Conservation (phyloP, 768 basidiomycete genomes). For the Melanogaster broomeanus region DNA sequence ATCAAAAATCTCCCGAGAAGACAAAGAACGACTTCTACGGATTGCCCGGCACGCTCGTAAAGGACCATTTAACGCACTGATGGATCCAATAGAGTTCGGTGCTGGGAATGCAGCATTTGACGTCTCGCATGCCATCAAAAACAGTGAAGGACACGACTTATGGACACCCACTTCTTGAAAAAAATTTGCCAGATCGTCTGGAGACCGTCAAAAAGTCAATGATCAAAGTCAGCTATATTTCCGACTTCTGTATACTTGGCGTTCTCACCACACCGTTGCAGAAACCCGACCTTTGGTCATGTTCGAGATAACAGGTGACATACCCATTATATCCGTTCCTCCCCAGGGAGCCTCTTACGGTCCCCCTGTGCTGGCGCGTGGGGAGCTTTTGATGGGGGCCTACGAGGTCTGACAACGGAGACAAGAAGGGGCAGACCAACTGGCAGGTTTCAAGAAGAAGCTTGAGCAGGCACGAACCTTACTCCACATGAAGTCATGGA, state of each 20-base stretch:
- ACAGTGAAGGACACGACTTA: conserved; percentile 66
- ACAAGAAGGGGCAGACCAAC: conserved; percentile 52
- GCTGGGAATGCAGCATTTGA: conserved; percentile 68
- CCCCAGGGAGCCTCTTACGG: conserved; percentile 90
- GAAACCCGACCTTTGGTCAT: conserved; percentile 49
- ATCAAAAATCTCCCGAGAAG: conserved; percentile 53
- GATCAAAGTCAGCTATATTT: conserved; percentile 49
- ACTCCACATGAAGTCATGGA: conserved; percentile 33
- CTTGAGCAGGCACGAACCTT: conserved; percentile 49
- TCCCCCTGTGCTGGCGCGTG: conserved; percentile 72
- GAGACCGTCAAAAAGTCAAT: conserved; percentile 39
- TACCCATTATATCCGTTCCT: conserved; percentile 69
- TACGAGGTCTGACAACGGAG: conserved; percentile 63
- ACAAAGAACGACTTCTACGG: conserved; percentile 73
- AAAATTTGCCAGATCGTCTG: conserved; percentile 43
- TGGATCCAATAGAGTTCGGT: conserved; percentile 69
- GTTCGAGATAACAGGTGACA: conserved; percentile 57
- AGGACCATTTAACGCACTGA: conserved; percentile 70
- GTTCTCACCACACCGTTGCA: conserved; percentile 22
- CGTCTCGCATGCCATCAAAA: conserved; percentile 66
- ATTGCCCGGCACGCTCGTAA: conserved; percentile 73
- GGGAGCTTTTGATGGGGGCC: conserved; percentile 68
- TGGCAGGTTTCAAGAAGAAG: conserved; percentile 53
- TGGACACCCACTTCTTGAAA: conserved; percentile 50
- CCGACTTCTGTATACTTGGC: too few relatives aligned